A percentile compares a stretch with the other conserved stretches of the same genome.
Conservation (phyloP, 2,329 filamentous ascomycete genomes). For the Thermoascus crustaceus region DNA sequence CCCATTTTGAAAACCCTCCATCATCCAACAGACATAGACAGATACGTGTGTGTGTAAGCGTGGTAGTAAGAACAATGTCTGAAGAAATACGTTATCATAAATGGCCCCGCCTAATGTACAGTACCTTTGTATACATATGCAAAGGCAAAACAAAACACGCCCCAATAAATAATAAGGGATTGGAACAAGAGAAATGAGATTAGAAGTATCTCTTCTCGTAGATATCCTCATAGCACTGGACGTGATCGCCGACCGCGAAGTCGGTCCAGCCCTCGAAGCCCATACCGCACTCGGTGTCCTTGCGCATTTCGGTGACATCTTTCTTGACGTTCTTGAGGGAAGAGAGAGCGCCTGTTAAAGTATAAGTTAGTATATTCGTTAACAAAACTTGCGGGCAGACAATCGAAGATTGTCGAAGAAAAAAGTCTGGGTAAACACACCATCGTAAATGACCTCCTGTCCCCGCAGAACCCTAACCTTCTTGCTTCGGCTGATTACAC, state of each 20-base stretch:
- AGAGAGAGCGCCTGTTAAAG: slow-evolving; percentile 57
- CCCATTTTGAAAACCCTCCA: too few species aligned
- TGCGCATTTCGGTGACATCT: slow-evolving; percentile 79
- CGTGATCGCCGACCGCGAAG: slow-evolving; percentile 70
- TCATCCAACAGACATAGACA: too few species aligned
- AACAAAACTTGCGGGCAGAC: background rate
- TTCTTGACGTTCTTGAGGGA: slow-evolving; percentile 91
- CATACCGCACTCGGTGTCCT: slow-evolving; percentile 89
- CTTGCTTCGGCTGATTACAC: slow-evolving; percentile 54
- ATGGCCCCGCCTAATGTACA: too few species aligned
- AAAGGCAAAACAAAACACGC: too few species aligned
- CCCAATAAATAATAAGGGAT: too few species aligned
- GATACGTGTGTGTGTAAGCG: too few species aligned
- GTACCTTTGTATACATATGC: too few species aligned
- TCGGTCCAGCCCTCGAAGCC: slow-evolving; percentile 72
- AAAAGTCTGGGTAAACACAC: slow-evolving; percentile 46
- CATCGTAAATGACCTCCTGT: slow-evolving; percentile 68
- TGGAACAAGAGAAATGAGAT: too few species aligned
- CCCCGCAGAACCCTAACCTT: slow-evolving; percentile 65
- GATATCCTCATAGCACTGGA: slow-evolving; percentile 80
- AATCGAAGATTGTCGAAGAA: slow-evolving; percentile 1
- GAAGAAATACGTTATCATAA: too few species aligned
- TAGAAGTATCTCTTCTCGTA: slow-evolving; percentile 56
- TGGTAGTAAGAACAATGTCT: too few species aligned
- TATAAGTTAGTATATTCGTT: slow-evolving; percentile 8